These are phyloP conservation scores for Brachypodium distachyon DNA, from an alignment of 202 grass and related monocot species.

Conservation along the genomic window DNA sequence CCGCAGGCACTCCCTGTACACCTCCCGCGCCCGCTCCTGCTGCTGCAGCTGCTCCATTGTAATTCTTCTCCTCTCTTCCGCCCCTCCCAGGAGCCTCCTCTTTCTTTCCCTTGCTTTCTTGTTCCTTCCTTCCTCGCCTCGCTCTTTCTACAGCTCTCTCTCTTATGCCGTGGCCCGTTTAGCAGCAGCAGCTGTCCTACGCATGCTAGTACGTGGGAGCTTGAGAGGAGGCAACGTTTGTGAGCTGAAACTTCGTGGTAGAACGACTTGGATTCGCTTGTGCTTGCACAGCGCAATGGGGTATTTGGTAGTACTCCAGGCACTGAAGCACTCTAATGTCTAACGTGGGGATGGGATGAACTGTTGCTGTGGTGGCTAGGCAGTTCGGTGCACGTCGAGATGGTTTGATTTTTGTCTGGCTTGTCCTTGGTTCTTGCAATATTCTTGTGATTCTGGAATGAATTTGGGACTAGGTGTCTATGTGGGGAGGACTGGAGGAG, in stretches of 20 bases:
- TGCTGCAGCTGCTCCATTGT: constrained; percentile 40
- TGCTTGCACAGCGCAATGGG: too few relatives aligned
- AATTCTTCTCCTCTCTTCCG: not conserved
- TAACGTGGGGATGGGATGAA: not conserved
- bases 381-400: constrained; percentile 38
- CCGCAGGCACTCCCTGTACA: constrained; percentile 88
- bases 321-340: not conserved
- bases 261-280: too few relatives aligned
- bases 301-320: not conserved
- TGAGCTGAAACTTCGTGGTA: constrained; percentile 31
- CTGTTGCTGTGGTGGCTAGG: constrained; percentile 21
- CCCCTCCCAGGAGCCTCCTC: not conserved
- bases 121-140: not conserved
- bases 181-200: constrained; percentile 12
- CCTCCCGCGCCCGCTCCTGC: constrained; percentile 47
- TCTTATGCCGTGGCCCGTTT: constrained; percentile 9
- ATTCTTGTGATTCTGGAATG: not conserved
- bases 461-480: not conserved
- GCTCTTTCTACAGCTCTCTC: not conserved
- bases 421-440: not conserved
- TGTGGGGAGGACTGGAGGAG: too few relatives aligned
- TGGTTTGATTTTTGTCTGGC: not conserved
- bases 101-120: not conserved
- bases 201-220: constrained; percentile 29
- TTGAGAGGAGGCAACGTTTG: not conserved